A percentile compares a stretch with the other conserved stretches of the same genome.
Evolutionary conservation across 352 stramenopile genomes (phyloP).

Genomic region (Phytophthora constricta): DNA sequence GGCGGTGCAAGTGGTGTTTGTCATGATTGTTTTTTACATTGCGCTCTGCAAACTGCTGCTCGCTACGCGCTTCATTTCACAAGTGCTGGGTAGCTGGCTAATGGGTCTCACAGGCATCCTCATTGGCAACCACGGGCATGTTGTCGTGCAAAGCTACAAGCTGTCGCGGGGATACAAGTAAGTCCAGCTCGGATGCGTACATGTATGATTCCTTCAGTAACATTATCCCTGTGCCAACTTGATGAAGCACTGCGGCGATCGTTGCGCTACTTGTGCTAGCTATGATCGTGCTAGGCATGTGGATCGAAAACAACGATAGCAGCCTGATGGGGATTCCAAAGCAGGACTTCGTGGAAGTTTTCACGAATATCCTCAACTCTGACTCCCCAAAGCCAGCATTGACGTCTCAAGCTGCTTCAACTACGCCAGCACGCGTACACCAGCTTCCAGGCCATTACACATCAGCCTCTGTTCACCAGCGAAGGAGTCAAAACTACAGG

Average conservation of each 20-base stretch:
- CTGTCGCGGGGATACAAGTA: conserved; percentile 58
- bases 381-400: conserved; percentile 27
- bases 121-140: conserved; percentile 64
- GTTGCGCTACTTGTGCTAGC: conserved; percentile 52
- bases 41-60: conserved; percentile 58
- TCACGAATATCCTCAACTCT: conserved; percentile 68
- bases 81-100: conserved; percentile 68
- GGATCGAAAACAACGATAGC: conserved; percentile 85
- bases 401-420: not conserved
- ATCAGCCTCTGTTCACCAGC: not conserved
- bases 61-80: conserved; percentile 55
- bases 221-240: not conserved
- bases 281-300: conserved; percentile 62
- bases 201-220: not conserved
- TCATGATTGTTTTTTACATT: conserved; percentile 21
- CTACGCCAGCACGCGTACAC: conserved; percentile 20
- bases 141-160: conserved; percentile 52
- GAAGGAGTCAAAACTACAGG: not conserved
- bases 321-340: conserved; percentile 65
- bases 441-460: conserved; percentile 8
- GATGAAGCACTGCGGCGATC: conserved; percentile 47
- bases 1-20: conserved; percentile 38
- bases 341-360: conserved; percentile 66
- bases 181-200: conserved; percentile 9
- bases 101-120: conserved; percentile 63